Conservation (phyloP, 2,329 filamentous ascomycete species). For the Periconia sp. region DNA sequence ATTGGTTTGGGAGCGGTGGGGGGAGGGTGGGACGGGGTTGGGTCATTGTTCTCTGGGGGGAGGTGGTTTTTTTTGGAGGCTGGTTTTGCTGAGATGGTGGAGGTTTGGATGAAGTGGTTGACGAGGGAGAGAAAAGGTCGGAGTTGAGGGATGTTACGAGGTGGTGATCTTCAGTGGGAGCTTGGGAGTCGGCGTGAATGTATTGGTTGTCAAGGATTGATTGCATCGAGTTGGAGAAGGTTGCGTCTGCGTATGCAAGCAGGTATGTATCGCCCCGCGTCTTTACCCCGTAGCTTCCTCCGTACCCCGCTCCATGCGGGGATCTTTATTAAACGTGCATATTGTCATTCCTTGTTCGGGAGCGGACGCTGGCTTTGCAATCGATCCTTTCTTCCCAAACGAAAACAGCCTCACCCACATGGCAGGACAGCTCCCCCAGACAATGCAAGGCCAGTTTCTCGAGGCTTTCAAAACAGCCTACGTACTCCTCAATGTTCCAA, state of each 20-base stretch:
- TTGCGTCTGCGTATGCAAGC: background rate
- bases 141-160: background rate
- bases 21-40: slow-evolving; percentile 13
- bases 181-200: background rate
- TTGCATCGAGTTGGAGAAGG: slow-evolving; percentile 8
- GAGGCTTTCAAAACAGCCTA: slow-evolving; percentile 48
- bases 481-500: slow-evolving; percentile 36
- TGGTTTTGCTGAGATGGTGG: slow-evolving; percentile 5
- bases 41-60: slow-evolving; percentile 12
- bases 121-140: background rate
- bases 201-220: no score
- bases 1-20: slow-evolving; percentile 20
- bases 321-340: background rate
- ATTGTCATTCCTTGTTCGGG: background rate
- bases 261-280: background rate
- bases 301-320: slow-evolving; percentile 30
- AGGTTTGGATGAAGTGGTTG: background rate
- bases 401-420: slow-evolving; percentile 13
- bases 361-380: background rate
- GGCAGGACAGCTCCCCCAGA: slow-evolving; percentile 18
- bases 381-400: no score
- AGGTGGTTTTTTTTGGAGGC: no score
- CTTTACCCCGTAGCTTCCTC: background rate
- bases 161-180: background rate
- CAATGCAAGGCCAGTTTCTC: slow-evolving; percentile 48